These are phyloP conservation scores for Larix kaempferi DNA, from an alignment of 75 land plant genomes.

Conservation along the genomic window DNA sequence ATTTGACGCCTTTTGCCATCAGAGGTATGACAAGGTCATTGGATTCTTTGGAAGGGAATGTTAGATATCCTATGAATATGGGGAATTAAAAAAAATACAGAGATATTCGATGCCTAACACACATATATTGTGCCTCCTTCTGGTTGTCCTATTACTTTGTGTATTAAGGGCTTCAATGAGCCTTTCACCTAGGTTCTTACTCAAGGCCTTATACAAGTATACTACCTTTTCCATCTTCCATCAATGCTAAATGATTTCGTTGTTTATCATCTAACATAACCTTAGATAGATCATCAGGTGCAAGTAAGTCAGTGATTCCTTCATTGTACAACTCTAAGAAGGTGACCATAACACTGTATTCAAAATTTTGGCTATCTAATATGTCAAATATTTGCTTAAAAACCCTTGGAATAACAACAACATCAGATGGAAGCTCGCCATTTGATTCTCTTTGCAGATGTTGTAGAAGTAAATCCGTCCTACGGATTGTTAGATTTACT, in stretches of 20 bases:
- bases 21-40: too few relatives aligned
- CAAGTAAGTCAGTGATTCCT: constrained; percentile 76
- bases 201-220: constrained; percentile 76
- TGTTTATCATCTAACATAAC: constrained; percentile 47
- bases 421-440: constrained; percentile 63
- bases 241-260: constrained; percentile 59
- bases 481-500: too few relatives aligned
- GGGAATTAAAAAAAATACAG: too few relatives aligned
- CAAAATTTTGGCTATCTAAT: constrained; percentile 65
- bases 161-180: too few relatives aligned
- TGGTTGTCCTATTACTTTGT: too few relatives aligned
- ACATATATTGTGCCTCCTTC: too few relatives aligned
- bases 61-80: too few relatives aligned
- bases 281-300: constrained; percentile 66
- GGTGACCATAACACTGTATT: constrained; percentile 81
- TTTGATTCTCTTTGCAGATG: constrained; percentile 49
- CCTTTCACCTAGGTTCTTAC: too few relatives aligned
- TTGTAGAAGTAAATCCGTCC: too few relatives aligned
- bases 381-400: constrained; percentile 79
- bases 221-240: constrained; percentile 89
- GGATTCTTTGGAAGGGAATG: too few relatives aligned
- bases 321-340: constrained; percentile 80
- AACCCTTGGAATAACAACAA: constrained; percentile 78
- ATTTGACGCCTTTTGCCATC: too few relatives aligned
- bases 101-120: too few relatives aligned